Percentiles rank a stretch among this genome's conserved stretches.
Conservation (phyloP, 73 alveolate genomes). For the Paramecium pentaurelia region DNA sequence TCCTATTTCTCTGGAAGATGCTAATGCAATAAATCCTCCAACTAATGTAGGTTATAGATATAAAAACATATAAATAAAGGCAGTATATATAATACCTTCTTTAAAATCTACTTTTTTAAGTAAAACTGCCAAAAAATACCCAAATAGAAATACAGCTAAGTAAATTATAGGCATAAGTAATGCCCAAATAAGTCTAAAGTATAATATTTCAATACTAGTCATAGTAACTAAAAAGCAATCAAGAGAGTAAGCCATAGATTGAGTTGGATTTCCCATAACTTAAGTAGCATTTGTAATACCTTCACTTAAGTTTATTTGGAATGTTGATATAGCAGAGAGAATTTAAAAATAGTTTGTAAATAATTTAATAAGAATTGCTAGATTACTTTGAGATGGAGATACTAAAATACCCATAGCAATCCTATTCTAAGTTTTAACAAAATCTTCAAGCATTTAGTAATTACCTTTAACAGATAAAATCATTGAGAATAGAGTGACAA, state of each 20-base stretch:
- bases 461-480: slow-evolving; percentile 28
- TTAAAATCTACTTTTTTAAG: neutral
- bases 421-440: neutral
- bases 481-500: slow-evolving; percentile 9
- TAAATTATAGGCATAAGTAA: slow-evolving; percentile 32
- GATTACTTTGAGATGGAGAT: neutral
- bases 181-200: slow-evolving; percentile 39
- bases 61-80: slow-evolving; percentile 18
- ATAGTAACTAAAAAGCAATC: slow-evolving; percentile 31
- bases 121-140: neutral
- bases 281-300: neutral
- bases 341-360: slow-evolving; percentile 31
- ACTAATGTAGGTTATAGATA: slow-evolving; percentile 23
- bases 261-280: slow-evolving; percentile 41
- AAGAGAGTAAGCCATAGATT: slow-evolving; percentile 31
- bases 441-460: slow-evolving; percentile 40
- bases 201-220: neutral
- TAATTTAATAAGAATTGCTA: slow-evolving; percentile 20
- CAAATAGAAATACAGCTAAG: slow-evolving; percentile 4
- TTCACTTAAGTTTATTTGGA: neutral
- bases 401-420: neutral
- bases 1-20: neutral
- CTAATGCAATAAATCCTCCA: slow-evolving; percentile 31
- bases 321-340: slow-evolving; percentile 11
- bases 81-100: slow-evolving; percentile 20